Base-by-base conservation (phyloP, 148 eudicot species). In the Oxyria digyna region DNA sequence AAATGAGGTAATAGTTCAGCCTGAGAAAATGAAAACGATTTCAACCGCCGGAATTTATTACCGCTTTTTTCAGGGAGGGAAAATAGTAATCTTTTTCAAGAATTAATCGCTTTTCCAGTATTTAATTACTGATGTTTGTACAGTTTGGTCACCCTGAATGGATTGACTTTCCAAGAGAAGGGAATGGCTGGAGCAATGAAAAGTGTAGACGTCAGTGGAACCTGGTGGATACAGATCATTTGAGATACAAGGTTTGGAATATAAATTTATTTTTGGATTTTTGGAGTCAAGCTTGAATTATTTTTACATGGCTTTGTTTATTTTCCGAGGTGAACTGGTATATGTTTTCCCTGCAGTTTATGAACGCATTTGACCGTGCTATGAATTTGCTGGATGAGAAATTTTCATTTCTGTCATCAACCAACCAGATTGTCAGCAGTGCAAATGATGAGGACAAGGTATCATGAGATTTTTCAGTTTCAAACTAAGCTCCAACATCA, bases 81-180 rank as follows among this genome's bases (percentile, higher is more conserved):
- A 38, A 38, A 38, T 1, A 0, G 8, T 38, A 0, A 38, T 38
- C 41, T 38, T 38, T 38, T 38, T 7, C 41, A 38, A 38, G 41
- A 38, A 38, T 3, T 38, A 10, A 7, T 3, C 8, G 6, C 8
- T 38, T 38, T 38, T 4, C 9, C 8, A 3, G 41, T 24, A 4
- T 57, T 54, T n/a, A 33, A 55, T 50, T 38, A 43, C 74, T 77
- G 72, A 71, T 81, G 64, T 21, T 68, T 67, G 45, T 72, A 45
- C 72, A 95, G 99, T 95, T 95, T 84, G 99, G 99, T 75, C 99
- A 95, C 79, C 99, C 99, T 40, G 99, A 95, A 26, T 95, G 99
- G 99, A 95, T 95, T 59, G 99, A 95, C 81, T 95, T 95, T 77
- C 99, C 99, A 12, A 84, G 97, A 81, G 93, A 91, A 52, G 97